Percentiles rank a stretch among this genome's conserved stretches.
Evolutionary conservation across 2,329 filamentous ascomycete genomes (phyloP).

Genomic region (Myriosclerotinia curreyana): DNA sequence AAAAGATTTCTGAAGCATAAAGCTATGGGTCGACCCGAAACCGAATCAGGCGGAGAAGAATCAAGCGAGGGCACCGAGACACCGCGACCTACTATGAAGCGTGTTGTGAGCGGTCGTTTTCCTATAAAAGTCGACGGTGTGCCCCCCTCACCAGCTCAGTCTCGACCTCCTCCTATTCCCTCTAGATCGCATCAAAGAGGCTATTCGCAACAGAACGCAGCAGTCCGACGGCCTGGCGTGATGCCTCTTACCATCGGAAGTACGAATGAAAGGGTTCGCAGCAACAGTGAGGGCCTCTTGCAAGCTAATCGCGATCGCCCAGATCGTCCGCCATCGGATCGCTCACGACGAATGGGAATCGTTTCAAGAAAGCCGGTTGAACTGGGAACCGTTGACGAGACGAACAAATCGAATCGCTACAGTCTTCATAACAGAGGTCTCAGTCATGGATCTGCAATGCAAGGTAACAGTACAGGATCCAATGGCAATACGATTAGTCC

Average conservation of each 20-base stretch:
- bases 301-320: slow-evolving; percentile 44
- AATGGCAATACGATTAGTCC: slow-evolving; percentile 46
- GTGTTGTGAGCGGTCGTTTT: slow-evolving; percentile 62
- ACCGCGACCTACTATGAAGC: slow-evolving; percentile 61
- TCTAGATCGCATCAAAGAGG: slow-evolving; percentile 77
- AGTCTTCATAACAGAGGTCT: slow-evolving; percentile 61
- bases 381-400: slow-evolving; percentile 61
- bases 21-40: slow-evolving; percentile 50
- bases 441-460: slow-evolving; percentile 68
- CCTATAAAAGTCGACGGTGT: slow-evolving; percentile 71
- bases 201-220: slow-evolving; percentile 62
- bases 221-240: slow-evolving; percentile 67
- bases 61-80: slow-evolving; percentile 75
- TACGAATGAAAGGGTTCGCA: slow-evolving; percentile 63
- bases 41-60: slow-evolving; percentile 57
- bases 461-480: slow-evolving; percentile 40
- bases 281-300: slow-evolving; percentile 61
- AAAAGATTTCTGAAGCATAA: slow-evolving; percentile 57
- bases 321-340: slow-evolving; percentile 45
- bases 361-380: slow-evolving; percentile 59
- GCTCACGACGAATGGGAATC: slow-evolving; percentile 62
- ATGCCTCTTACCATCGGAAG: slow-evolving; percentile 68
- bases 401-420: slow-evolving; percentile 55
- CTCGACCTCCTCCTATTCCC: slow-evolving; percentile 73
- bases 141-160: slow-evolving; percentile 66